Conservation (phyloP, 2,329 filamentous ascomycete species). For the Geoglossum cookeanum region DNA sequence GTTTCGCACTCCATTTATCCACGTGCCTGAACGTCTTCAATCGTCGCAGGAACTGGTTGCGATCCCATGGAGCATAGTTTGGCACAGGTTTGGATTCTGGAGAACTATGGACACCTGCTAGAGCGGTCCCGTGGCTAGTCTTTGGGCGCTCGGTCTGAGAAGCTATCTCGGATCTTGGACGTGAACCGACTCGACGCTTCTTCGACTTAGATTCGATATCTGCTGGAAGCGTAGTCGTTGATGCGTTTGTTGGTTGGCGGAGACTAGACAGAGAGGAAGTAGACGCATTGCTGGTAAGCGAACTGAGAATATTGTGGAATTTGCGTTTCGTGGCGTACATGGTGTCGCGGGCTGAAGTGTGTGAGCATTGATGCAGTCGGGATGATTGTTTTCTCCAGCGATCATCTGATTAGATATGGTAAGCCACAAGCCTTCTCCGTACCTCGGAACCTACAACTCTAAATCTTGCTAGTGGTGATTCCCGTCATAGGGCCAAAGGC, state of each 20-base stretch:
- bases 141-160: not conserved
- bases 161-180: conserved; percentile 16
- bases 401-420: conserved; percentile 1
- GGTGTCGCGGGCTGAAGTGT: conserved; percentile 25
- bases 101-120: not conserved
- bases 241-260: conserved; percentile 19
- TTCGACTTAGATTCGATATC: conserved; percentile 10
- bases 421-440: not conserved
- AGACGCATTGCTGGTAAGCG: conserved; percentile 31
- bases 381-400: not conserved
- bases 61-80: conserved; percentile 73
- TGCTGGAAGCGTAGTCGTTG: conserved; percentile 11
- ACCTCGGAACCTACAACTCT: not conserved
- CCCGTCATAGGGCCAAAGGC: too few species aligned
- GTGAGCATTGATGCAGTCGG: not conserved
- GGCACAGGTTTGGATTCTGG: conserved; percentile 21
- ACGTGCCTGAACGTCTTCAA: conserved; percentile 81
- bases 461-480: not conserved
- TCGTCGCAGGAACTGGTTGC: conserved; percentile 60
- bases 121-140: not conserved
- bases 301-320: conserved; percentile 56
- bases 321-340: conserved; percentile 61
- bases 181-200: conserved; percentile 8
- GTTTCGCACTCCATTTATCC: conserved; percentile 86
- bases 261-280: conserved; percentile 21